Evolutionary conservation across 192 early-diverging fungal species (phyloP), one percentile per base, ranked within the genome.

Genomic region (Rhizophlyctis rosea): DNA sequence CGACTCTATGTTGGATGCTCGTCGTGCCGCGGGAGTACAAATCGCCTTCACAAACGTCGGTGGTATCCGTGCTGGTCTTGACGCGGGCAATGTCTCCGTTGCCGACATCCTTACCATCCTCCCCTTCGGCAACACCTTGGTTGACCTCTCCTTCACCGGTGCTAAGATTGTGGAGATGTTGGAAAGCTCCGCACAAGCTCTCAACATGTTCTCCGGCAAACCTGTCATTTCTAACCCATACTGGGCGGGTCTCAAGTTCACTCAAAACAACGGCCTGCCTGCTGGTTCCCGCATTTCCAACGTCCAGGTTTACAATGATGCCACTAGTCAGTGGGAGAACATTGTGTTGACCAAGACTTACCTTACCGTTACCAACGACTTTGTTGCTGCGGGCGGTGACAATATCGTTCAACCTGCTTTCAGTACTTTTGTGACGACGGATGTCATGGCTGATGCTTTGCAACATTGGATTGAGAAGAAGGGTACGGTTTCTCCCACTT

Each of bases 311-410:
- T 61, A 23, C 30, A 52, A 30, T 50, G 61, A 67, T 59, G 47
- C 68, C 58, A 58, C 53, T 16, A 75, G 74, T 71, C 14, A 39
- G 28, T n/a, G n/a, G n/a, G 64, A 72, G 54, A 50, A 69, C 11
- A 31, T 85, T 50, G 77, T 81, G 52, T 57, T 74, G 7, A 50
- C 39, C 2, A 59, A 62, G 9, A 56, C 49, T 16, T 90, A 90
- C 63, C 61, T 60, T 48, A 57, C 86, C 0, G 44, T 77, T 34
- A 80, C 81, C 2, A 62, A 80, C 3, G 76, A 81, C 54, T 92
- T 88, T 76, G n/a, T 87, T 1, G 55, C 80, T 7, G 64, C 27
- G 2, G 87, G 87, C 34, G 88, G 90, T 27, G 90, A 88, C 65
- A 69, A 74, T 14, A 63, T 88, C n/a, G 31, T 86, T 2, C 65